A percentile compares a stretch with the other conserved stretches of the same genome.
phyloP scores from a whole-genome alignment of 495 filamentous ascomycete genomes.

The Astrothelium macrocarpum region DNA sequence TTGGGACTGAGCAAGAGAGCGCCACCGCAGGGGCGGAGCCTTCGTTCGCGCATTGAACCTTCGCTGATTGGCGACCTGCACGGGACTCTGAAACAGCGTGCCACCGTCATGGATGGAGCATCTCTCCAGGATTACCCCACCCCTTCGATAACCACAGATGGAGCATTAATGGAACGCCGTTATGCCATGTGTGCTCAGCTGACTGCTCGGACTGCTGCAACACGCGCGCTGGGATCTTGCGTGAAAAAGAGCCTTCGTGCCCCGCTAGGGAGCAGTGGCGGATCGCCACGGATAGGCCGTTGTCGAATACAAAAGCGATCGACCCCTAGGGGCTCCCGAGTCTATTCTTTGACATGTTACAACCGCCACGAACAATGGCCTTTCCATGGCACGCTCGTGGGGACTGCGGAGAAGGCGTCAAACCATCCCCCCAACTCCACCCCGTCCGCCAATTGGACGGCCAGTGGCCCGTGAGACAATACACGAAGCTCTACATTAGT shows the following conservation, averaged over 20 bases:
- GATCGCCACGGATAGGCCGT: neutral
- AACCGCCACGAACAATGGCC: too few species aligned
- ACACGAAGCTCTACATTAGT: neutral
- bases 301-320: neutral
- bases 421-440: neutral
- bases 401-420: neutral
- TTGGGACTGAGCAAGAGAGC: neutral
- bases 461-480: neutral
- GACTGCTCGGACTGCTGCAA: neutral
- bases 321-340: neutral
- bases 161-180: neutral
- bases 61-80: neutral
- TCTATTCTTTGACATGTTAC: neutral
- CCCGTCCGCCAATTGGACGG: neutral
- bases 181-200: conserved; percentile 2
- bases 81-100: neutral
- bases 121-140: conserved; percentile 1
- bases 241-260: neutral
- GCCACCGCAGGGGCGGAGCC: neutral
- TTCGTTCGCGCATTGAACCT: neutral
- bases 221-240: neutral
- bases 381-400: neutral
- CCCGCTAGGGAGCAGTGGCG: neutral
- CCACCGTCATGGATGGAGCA: neutral
- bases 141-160: neutral